Evolutionary conservation across 192 early-diverging fungal genomes (phyloP).

Genomic region (Gonapodya sp.): DNA sequence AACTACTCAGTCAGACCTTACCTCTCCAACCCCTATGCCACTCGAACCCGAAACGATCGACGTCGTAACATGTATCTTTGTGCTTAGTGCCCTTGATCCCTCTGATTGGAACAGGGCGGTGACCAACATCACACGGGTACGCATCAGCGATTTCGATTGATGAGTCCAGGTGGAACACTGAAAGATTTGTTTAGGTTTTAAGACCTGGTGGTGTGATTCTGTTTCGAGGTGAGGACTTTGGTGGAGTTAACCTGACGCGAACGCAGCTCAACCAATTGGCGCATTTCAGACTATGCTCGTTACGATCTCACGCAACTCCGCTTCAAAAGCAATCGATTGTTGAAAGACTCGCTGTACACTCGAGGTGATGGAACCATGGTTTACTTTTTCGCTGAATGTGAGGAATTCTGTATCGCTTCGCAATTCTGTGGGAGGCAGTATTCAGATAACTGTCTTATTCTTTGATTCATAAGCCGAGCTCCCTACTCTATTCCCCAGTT

Average conservation of each 20-base stretch:
- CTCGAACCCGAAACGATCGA: slow-evolving; percentile 79
- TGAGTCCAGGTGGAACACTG: background rate
- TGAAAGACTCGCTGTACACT: slow-evolving; percentile 93
- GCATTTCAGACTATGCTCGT: slow-evolving; percentile 91
- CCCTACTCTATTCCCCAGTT: slow-evolving; percentile 31
- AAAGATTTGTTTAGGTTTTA: slow-evolving; percentile 33
- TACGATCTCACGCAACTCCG: slow-evolving; percentile 96
- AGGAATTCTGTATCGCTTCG: slow-evolving; percentile 21
- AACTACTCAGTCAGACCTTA: slow-evolving; percentile 49
- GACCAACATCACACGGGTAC: slow-evolving; percentile 66
- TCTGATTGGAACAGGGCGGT: slow-evolving; percentile 73
- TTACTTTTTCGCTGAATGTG: slow-evolving; percentile 78
- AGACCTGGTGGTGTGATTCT: slow-evolving; percentile 85
- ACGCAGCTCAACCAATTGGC: too few relatives aligned
- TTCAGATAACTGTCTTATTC: background rate
- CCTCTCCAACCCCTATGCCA: slow-evolving; percentile 54
- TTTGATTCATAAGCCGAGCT: slow-evolving; percentile 12
- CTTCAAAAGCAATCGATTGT: slow-evolving; percentile 81
- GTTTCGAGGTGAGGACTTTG: slow-evolving; percentile 55
- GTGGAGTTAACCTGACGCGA: too few relatives aligned
- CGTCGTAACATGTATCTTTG: slow-evolving; percentile 89
- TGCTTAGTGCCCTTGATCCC: slow-evolving; percentile 84
- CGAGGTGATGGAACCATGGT: slow-evolving; percentile 93
- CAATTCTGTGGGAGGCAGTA: background rate
- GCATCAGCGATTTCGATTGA: too few relatives aligned